Evolutionary conservation across 495 filamentous ascomycete species (phyloP).

Genomic region (Schizothecium vesticola): DNA sequence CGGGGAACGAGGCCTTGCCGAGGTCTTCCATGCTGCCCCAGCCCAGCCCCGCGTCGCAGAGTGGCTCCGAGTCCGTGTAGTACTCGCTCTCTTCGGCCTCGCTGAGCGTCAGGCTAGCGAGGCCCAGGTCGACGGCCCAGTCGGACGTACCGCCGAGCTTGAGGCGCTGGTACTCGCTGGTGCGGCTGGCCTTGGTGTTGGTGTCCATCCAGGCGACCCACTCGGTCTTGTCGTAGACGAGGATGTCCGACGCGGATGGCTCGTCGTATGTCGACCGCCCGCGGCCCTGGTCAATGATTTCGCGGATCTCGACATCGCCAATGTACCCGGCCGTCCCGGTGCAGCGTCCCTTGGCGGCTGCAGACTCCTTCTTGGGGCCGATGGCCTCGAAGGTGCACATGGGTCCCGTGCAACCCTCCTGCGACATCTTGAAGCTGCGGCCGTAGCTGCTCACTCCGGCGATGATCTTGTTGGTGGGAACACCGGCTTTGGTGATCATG

Average conservation of each 20-base stretch:
- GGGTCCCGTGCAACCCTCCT: not conserved
- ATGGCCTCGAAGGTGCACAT: conserved; percentile 2
- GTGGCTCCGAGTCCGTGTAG: no score
- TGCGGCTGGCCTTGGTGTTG: conserved; percentile 18
- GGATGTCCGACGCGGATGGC: conserved; percentile 8
- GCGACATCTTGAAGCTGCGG: conserved; percentile 27
- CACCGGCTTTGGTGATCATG: conserved; percentile 48
- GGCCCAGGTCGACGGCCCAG: conserved; percentile 40
- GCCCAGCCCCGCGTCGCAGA: no score
- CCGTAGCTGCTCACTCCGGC: conserved; percentile 34
- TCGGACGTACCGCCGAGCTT: conserved; percentile 34
- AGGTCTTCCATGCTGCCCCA: no score
- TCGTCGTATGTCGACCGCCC: not conserved
- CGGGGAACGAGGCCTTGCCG: no score
- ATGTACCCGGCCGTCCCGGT: conserved; percentile 32
- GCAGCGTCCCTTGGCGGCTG: conserved; percentile 27
- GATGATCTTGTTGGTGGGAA: conserved; percentile 31
- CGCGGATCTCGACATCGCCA: conserved; percentile 28
- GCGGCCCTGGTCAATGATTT: conserved; percentile 17
- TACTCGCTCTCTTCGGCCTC: no score
- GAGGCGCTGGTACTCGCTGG: conserved; percentile 16
- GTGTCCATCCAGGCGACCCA: conserved; percentile 27
- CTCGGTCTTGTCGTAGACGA: not conserved
- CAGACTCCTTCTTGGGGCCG: conserved; percentile 7
- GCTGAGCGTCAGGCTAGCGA: no score